Evolutionary conservation across 2,329 filamentous ascomycete species (phyloP).

Genomic region (Scedosporium dehoogii): DNA sequence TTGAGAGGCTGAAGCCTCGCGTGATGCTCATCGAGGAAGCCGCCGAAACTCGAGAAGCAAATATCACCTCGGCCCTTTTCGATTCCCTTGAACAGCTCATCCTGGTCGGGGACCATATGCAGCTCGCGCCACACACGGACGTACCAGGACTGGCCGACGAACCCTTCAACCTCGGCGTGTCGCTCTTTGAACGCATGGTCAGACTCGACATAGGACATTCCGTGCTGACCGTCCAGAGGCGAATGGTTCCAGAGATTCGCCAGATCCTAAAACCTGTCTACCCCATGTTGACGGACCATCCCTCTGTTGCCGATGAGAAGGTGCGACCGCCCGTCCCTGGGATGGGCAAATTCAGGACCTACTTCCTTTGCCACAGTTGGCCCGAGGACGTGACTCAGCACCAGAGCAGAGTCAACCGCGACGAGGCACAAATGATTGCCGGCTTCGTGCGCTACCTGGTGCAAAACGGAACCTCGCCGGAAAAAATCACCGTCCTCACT

Average conservation of each 20-base stretch:
- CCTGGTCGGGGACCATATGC: slow-evolving; percentile 68
- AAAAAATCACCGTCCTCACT: slow-evolving; percentile 68
- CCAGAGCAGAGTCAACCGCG: slow-evolving; percentile 56
- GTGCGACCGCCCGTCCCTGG: slow-evolving; percentile 32
- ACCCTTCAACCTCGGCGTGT: slow-evolving; percentile 61
- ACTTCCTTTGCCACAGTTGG: slow-evolving; percentile 43
- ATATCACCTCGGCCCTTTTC: slow-evolving; percentile 41
- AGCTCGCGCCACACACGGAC: slow-evolving; percentile 61
- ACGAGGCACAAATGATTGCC: slow-evolving; percentile 69
- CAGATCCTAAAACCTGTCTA: slow-evolving; percentile 38
- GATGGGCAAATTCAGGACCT: slow-evolving; percentile 26
- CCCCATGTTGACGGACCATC: slow-evolving; percentile 32
- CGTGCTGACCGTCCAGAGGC: slow-evolving; percentile 57
- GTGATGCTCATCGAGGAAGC: slow-evolving; percentile 71
- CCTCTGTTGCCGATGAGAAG: slow-evolving; percentile 21
- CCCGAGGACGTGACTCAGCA: slow-evolving; percentile 53
- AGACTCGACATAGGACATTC: slow-evolving; percentile 52
- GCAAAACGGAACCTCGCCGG: slow-evolving; percentile 49
- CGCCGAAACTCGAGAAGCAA: slow-evolving; percentile 63
- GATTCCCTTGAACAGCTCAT: slow-evolving; percentile 43
- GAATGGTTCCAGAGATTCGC: slow-evolving; percentile 38
- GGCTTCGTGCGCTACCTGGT: slow-evolving; percentile 63
- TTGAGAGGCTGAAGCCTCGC: slow-evolving; percentile 55
- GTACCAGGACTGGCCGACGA: slow-evolving; percentile 45
- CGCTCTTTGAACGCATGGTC: slow-evolving; percentile 73